Evolutionary conservation across 768 basidiomycete species (phyloP), one percentile per base, ranked within the genome.

Genomic region (Tricholoma terreum): DNA sequence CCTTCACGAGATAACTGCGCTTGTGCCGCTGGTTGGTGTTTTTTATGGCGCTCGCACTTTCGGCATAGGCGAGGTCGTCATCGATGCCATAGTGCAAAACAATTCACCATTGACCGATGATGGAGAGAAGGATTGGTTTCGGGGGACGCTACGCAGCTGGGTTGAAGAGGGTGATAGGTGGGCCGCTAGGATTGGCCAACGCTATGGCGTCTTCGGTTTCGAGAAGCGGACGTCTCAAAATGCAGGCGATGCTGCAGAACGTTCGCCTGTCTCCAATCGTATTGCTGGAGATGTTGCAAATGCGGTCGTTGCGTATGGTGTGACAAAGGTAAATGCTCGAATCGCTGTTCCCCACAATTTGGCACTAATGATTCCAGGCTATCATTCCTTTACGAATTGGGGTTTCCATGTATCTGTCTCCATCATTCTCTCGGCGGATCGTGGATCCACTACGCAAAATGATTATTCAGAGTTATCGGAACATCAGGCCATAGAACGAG

Each of bases 1-100:
- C 53, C 77, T 97, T 2, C 94, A 97, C 66, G 94, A 97, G 67
- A 61, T 92, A 10, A 94, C 92, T 0, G 92, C 94, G 0, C 66
- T 94, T 51, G 77, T 84, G 0, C 92, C 94, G 2, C 78, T 94
- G 27, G 80, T 87, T 4, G 81, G 84, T 34, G 67, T 90, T 36
- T 96, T 93, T 69, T 92, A 84, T 65, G 76, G 77, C 0, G 84
- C 91, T 8, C 77, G 87, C 33, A 68, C 80, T 4, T 62, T 90
- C 1, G 89, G 88, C 2, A 69, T 90, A 21, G 94, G 94, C 0
- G 85, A 89, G 53, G 73, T 70, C 36, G 69, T 92, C 56, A 82
- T 93, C 24, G 67, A 72, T 19, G 67, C 72, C 21, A 65, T 84
- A 0, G 34, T 63, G 33, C 52, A 62, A 35, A 58, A 62, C 27